Conservation (phyloP, 129 eudicot genomes). For the Artemisia annua region DNA sequence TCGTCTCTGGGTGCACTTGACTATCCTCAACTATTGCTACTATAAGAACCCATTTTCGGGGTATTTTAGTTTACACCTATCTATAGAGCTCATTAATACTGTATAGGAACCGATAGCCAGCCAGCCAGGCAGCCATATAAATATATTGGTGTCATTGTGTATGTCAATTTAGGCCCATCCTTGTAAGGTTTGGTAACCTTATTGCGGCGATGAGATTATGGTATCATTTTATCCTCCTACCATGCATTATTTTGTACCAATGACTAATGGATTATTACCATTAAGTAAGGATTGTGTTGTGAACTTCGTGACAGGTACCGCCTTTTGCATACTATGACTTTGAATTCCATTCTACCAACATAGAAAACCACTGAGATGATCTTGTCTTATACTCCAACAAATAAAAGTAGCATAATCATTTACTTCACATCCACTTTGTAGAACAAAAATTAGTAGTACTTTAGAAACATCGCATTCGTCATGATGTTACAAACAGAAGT, state of each 20-base stretch:
- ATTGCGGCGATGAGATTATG: constrained; percentile 43
- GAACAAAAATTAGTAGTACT: too few species aligned
- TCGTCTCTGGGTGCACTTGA: constrained; percentile 34
- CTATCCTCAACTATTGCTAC: too few species aligned
- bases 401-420: too few species aligned
- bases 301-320: not conserved
- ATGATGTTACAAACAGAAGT: too few species aligned
- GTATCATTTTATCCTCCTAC: not conserved
- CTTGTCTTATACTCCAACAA: too few species aligned
- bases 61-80: not conserved
- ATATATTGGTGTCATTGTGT: constrained; percentile 10
- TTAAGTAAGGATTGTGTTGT: constrained; percentile 19
- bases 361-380: too few species aligned
- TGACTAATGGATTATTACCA: not conserved
- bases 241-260: not conserved
- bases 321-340: not conserved
- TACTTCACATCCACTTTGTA: too few species aligned
- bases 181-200: constrained; percentile 42
- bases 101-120: constrained; percentile 19
- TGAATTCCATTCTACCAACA: not conserved
- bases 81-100: constrained; percentile 22
- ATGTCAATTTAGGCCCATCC: constrained; percentile 31
- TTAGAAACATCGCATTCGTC: too few species aligned
- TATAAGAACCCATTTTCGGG: not conserved
- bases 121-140: not conserved